phyloP scores from a whole-genome alignment of 2,329 filamentous ascomycete genomes.

The Shiraia sp. region DNA sequence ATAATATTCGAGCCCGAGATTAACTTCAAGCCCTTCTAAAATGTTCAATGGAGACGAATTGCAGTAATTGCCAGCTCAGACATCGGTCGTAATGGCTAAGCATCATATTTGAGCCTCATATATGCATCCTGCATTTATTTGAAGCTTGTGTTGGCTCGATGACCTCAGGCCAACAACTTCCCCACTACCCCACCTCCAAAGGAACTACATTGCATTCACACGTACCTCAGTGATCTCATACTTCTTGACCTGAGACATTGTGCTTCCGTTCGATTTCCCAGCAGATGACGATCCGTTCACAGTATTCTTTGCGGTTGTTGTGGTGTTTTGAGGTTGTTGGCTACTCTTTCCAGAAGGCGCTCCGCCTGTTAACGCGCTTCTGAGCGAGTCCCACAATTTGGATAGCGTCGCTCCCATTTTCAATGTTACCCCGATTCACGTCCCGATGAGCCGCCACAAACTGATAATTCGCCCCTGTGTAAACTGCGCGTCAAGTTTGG shows the following conservation, averaged over 20 bases:
- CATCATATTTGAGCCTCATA: not conserved
- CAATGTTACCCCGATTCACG: slow-evolving; percentile 22
- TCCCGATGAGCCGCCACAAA: slow-evolving; percentile 27
- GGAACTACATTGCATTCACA: slow-evolving; percentile 6
- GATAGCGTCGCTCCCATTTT: slow-evolving; percentile 36
- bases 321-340: slow-evolving; percentile 14
- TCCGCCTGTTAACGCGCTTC: slow-evolving; percentile 20
- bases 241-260: slow-evolving; percentile 37
- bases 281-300: slow-evolving; percentile 18
- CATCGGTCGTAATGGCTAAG: not conserved
- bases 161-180: slow-evolving; percentile 31
- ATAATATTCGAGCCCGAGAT: not conserved
- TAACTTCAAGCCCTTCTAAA: not conserved
- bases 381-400: slow-evolving; percentile 39
- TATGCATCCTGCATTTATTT: not conserved
- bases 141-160: slow-evolving; percentile 6
- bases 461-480: slow-evolving; percentile 2
- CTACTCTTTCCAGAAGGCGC: slow-evolving; percentile 12
- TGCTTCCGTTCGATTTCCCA: slow-evolving; percentile 13
- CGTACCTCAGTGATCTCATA: slow-evolving; percentile 44
- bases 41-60: not conserved
- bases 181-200: slow-evolving; percentile 21
- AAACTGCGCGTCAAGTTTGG: slow-evolving; percentile 1
- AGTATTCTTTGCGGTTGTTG: slow-evolving; percentile 14
- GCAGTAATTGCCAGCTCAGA: not conserved